These are phyloP conservation scores for Monilinia fructicola DNA, from an alignment of 2,329 filamentous ascomycete genomes.

Conservation along the genomic window DNA sequence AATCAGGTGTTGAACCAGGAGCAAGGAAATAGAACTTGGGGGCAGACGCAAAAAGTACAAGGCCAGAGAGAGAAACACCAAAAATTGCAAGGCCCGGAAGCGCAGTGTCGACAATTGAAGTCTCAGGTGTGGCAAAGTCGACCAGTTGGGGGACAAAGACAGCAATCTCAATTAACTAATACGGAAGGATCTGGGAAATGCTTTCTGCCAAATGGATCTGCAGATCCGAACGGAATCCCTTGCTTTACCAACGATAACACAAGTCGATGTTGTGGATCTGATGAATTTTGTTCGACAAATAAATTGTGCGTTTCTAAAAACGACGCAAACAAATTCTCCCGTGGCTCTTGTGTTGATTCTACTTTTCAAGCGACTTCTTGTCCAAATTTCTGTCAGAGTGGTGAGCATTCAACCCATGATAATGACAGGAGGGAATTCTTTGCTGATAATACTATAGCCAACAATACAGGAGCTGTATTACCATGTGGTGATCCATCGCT, in stretches of 20 bases:
- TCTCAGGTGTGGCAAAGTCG: neutral
- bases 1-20: neutral
- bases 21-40: neutral
- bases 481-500: conserved; percentile 25
- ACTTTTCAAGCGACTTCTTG: conserved; percentile 25
- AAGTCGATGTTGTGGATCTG: conserved; percentile 28
- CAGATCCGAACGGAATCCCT: conserved; percentile 25
- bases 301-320: conserved; percentile 28
- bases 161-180: neutral
- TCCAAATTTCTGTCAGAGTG: conserved; percentile 28
- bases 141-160: neutral
- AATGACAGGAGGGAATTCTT: neutral
- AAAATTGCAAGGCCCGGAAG: neutral
- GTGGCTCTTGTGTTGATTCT: conserved; percentile 28
- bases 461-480: conserved; percentile 23
- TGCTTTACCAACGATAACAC: conserved; percentile 24
- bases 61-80: neutral
- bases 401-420: conserved; percentile 20
- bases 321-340: conserved; percentile 18
- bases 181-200: conserved; percentile 12
- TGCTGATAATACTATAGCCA: conserved; percentile 20
- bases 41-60: neutral
- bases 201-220: conserved; percentile 25
- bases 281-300: conserved; percentile 29
- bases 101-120: neutral